These are phyloP conservation scores for Elasticomyces elasticus DNA, from an alignment of 495 filamentous ascomycete genomes.

Conservation along the genomic window DNA sequence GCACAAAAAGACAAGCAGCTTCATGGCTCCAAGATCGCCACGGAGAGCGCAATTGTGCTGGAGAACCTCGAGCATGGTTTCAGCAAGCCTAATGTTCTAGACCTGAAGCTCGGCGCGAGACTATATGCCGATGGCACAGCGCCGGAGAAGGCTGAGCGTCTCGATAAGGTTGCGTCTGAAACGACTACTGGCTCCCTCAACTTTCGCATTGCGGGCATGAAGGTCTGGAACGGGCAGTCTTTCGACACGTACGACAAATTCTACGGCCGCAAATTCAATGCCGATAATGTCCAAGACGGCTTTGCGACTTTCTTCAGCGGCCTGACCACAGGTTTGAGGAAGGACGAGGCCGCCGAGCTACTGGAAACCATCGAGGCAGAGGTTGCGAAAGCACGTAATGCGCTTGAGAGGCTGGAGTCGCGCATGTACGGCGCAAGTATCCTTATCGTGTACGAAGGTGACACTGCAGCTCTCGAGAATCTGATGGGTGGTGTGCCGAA, in stretches of 20 bases:
- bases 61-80: conserved; percentile 79
- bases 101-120: conserved; percentile 79
- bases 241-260: conserved; percentile 78
- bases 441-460: conserved; percentile 87
- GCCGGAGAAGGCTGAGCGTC: conserved; percentile 60
- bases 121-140: conserved; percentile 81
- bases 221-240: conserved; percentile 65
- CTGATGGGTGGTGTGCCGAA: conserved; percentile 33
- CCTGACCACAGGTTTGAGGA: conserved; percentile 1
- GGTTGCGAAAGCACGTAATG: conserved; percentile 50
- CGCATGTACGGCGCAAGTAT: conserved; percentile 90
- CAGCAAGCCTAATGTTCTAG: conserved; percentile 80
- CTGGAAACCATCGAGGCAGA: conserved; percentile 57
- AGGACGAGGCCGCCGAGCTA: conserved; percentile 39
- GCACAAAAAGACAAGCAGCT: conserved; percentile 3
- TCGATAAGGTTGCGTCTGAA: conserved; percentile 66
- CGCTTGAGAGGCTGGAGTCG: conserved; percentile 67
- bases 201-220: conserved; percentile 90
- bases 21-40: conserved; percentile 40
- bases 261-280: conserved; percentile 68
- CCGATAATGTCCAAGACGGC: conserved; percentile 61
- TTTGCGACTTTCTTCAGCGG: conserved; percentile 38
- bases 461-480: conserved; percentile 43
- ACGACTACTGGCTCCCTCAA: conserved; percentile 76
- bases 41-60: conserved; percentile 70